Conservation (phyloP, 2,329 filamentous ascomycete genomes). For the Pseudogymnoascus verrucosus region DNA sequence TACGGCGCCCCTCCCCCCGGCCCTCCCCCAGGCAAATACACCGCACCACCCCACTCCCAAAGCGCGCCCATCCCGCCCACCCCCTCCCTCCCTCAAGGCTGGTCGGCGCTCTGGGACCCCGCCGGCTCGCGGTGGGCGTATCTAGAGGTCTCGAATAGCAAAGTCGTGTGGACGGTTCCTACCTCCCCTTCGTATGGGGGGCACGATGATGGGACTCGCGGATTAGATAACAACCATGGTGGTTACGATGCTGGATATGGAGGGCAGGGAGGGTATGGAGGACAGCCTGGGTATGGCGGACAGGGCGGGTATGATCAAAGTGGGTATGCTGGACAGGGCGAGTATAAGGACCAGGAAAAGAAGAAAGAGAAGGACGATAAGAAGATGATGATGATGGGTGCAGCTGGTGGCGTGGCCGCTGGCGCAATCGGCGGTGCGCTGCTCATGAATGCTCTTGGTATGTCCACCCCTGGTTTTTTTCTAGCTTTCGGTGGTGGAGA, state of each 20-base stretch:
- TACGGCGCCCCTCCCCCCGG: constrained; percentile 20
- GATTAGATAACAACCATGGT: constrained; percentile 4
- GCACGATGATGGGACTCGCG: constrained; percentile 28
- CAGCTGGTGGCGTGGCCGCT: constrained; percentile 48
- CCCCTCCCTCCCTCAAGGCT: constrained; percentile 42
- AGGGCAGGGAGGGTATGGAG: constrained; percentile 13
- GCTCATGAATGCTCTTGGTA: constrained; percentile 48
- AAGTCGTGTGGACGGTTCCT: constrained; percentile 26
- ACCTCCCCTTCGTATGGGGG: constrained; percentile 37
- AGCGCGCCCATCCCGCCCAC: constrained; percentile 15
- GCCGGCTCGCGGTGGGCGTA: constrained; percentile 57
- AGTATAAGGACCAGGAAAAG: constrained; percentile 28
- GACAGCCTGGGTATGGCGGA: constrained; percentile 4
- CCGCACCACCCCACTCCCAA: constrained; percentile 18
- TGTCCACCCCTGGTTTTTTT: constrained; percentile 25
- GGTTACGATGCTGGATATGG: constrained; percentile 9
- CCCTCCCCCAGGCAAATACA: constrained; percentile 21
- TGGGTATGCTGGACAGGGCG: constrained; percentile 3
- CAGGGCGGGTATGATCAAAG: constrained; percentile 9
- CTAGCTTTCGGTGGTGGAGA: constrained; percentile 32
- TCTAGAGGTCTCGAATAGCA: constrained; percentile 35
- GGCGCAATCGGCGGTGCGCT: constrained; percentile 50
- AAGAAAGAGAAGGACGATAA: constrained; percentile 38
- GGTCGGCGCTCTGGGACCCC: constrained; percentile 56
- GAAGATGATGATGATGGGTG: constrained; percentile 46